Evolutionary conservation across 1,139 yeast genomes (phyloP), one percentile per base, ranked within the genome.

Genomic region (Kurtzmaniella quercitrusa): DNA sequence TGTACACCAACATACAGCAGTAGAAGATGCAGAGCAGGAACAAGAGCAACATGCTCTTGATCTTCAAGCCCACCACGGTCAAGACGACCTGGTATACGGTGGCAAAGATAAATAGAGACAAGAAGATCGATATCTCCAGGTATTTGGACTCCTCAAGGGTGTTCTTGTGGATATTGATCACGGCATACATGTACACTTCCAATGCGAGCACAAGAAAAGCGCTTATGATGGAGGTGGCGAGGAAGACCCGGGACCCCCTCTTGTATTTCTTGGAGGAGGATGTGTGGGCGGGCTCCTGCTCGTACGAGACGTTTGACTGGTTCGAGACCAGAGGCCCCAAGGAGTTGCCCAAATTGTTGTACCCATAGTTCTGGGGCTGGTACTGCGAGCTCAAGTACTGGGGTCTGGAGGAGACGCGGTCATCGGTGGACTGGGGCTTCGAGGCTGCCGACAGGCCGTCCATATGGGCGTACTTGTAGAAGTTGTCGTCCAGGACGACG

Each of bases 1-100:
- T 68, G 54, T 77, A 77, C 3, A 74, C 61, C 52, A 75, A 58
- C 76, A 77, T 69, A 40, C 77, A 73, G n/a, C 63, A 63, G 49
- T 71, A 69, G 50, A 77, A 77, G 14, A 66, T 43, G 48, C 77
- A 66, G 37, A 77, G 62, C 49, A 75, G 69, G 23, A 69, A 56
- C 19, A 73, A 61, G 54, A 61, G 63, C 52, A 68, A 55, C 49
- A 75, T 66, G 51, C 77, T 77, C 50, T 72, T 65, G 14, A 70
- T 61, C 41, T 58, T 52, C 17, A 77, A 58, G 1, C 79, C 79
- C 41, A 75, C 62, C n/a, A 58, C 49, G 2, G 79, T 65, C 37
- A 75, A 59, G 0, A 63, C 43, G 19, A 47, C 44, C 45, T 58
- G 63, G 50, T 55, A 59, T 15, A 59, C 31, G 3, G 59, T 58